phyloP scores from a whole-genome alignment of 495 filamentous ascomycete genomes.

The Elasticomyces elasticus region DNA sequence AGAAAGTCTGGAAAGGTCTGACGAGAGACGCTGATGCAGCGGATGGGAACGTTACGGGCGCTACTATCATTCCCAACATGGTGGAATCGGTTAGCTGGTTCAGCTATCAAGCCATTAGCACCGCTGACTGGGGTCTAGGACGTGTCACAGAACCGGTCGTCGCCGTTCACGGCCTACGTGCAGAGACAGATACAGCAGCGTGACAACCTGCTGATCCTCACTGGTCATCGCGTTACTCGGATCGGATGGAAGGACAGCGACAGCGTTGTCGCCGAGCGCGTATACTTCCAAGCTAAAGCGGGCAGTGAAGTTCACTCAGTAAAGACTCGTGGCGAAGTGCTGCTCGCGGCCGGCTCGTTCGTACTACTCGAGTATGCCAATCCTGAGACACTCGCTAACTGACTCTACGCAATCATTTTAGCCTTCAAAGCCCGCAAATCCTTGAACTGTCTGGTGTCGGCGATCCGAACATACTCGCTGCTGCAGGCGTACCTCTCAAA shows the following conservation, averaged over 20 bases:
- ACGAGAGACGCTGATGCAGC: background rate
- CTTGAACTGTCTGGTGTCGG: slow-evolving; percentile 52
- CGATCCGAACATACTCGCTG: slow-evolving; percentile 31
- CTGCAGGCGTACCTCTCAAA: slow-evolving; percentile 36
- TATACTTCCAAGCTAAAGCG: slow-evolving; percentile 21
- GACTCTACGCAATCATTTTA: too few relatives aligned
- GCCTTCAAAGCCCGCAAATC: slow-evolving; percentile 46
- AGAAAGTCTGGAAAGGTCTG: slow-evolving; percentile 3
- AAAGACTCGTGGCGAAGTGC: slow-evolving; percentile 37
- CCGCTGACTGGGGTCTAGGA: background rate
- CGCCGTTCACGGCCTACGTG: background rate
- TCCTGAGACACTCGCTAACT: too few relatives aligned
- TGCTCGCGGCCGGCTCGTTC: slow-evolving; percentile 43
- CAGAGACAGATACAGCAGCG: background rate
- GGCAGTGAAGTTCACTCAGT: slow-evolving; percentile 12
- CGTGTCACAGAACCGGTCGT: slow-evolving; percentile 1
- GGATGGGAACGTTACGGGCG: background rate
- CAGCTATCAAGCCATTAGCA: background rate
- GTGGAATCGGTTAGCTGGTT: background rate
- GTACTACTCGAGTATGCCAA: too few relatives aligned
- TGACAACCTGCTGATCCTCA: background rate
- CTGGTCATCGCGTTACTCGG: background rate
- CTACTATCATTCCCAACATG: slow-evolving; percentile 6
- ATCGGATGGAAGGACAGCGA: background rate
- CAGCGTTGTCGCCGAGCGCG: slow-evolving; percentile 17